phyloP scores from a whole-genome alignment of 2,329 filamentous ascomycete species.

The Botrytis cinerea region DNA sequence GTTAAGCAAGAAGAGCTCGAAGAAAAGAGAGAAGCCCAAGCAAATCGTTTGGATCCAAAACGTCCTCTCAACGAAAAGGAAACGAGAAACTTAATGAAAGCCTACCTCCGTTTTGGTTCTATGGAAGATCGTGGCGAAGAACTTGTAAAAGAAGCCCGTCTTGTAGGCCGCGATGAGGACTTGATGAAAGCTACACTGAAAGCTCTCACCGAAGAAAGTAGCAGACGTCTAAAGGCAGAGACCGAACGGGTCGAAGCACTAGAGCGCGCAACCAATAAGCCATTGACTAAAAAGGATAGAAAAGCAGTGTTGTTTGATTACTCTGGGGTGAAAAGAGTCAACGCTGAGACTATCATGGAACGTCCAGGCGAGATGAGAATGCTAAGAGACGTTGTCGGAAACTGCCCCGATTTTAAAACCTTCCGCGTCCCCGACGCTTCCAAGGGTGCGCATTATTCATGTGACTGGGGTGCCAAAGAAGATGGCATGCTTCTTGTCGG shows the following conservation, averaged over 20 bases:
- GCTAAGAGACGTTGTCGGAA: conserved; percentile 71
- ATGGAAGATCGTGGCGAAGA: conserved; percentile 87
- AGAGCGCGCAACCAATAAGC: conserved; percentile 73
- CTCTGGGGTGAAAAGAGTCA: conserved; percentile 88
- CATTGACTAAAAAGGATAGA: conserved; percentile 92
- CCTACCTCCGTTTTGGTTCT: conserved; percentile 87
- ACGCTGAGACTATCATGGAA: conserved; percentile 92
- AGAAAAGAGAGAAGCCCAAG: conserved; percentile 67
- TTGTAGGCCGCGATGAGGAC: conserved; percentile 79
- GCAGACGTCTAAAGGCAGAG: conserved; percentile 76
- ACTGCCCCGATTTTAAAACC: conserved; percentile 67
- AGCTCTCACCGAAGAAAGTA: conserved; percentile 66
- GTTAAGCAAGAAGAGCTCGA: conserved; percentile 70
- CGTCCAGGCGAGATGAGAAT: conserved; percentile 86
- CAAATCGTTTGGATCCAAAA: conserved; percentile 76
- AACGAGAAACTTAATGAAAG: conserved; percentile 84
- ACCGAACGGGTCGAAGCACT: conserved; percentile 59
- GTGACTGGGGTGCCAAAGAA: conserved; percentile 87
- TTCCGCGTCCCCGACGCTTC: conserved; percentile 91
- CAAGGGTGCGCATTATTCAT: conserved; percentile 88
- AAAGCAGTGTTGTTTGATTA: conserved; percentile 97
- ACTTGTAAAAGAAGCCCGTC: conserved; percentile 81
- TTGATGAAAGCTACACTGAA: conserved; percentile 73
- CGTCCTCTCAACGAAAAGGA: conserved; percentile 93
- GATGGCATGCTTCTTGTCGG: conserved; percentile 97